Conservation (phyloP, 2,329 filamentous ascomycete species). For the Colletotrichum coccodes region DNA sequence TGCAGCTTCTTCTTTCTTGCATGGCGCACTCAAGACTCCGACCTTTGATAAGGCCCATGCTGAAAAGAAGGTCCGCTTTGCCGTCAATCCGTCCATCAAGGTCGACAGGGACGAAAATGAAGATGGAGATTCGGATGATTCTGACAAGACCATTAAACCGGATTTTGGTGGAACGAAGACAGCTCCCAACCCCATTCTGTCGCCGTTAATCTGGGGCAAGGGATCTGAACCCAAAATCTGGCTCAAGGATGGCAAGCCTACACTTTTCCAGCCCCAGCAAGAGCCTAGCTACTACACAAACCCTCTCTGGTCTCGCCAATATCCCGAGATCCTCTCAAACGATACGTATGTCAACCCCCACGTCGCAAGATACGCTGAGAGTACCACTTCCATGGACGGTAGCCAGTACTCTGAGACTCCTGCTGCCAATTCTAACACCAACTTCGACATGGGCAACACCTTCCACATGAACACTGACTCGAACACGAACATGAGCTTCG, state of each 20-base stretch:
- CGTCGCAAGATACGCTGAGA: neutral
- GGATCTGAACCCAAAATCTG: conserved; percentile 25
- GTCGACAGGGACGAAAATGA: neutral
- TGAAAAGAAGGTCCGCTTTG: conserved; percentile 27
- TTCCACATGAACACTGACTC: neutral
- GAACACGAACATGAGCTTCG: neutral
- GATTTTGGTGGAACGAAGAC: neutral
- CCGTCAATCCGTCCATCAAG: neutral
- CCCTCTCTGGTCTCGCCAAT: conserved; percentile 30
- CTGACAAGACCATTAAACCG: conserved; percentile 1
- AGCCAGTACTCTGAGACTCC: neutral
- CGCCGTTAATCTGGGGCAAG: conserved; percentile 22
- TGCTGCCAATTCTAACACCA: neutral
- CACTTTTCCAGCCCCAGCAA: conserved; percentile 16
- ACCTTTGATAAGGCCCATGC: neutral
- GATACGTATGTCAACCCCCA: neutral
- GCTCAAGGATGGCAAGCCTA: conserved; percentile 25
- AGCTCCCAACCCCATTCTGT: neutral
- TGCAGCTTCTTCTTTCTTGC: neutral
- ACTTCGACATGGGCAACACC: neutral
- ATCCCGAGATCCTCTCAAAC: conserved; percentile 26
- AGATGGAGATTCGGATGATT: conserved; percentile 3
- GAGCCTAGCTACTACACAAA: conserved; percentile 18
- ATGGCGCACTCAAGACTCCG: neutral
- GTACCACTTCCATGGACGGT: neutral